These are phyloP conservation scores for Eucalyptus cloeziana DNA, from an alignment of 345 rosid species.

Conservation along the genomic window DNA sequence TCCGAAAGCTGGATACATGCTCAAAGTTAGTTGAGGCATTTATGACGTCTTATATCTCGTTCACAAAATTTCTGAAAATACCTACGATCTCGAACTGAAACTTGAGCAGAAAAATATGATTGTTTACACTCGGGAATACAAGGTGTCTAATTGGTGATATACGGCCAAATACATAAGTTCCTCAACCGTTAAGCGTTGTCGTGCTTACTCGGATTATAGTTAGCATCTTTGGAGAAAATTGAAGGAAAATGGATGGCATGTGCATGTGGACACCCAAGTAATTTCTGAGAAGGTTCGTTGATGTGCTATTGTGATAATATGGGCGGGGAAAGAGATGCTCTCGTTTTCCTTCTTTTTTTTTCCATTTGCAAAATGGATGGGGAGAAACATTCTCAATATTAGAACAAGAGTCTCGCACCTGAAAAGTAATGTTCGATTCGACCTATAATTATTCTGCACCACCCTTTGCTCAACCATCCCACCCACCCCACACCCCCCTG, in stretches of 20 bases:
- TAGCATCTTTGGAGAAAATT: background rate
- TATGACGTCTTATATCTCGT: background rate
- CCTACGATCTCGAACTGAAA: fast-evolving
- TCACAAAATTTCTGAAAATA: background rate
- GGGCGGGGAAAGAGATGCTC: background rate
- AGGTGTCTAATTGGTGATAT: background rate
- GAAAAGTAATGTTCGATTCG: background rate
- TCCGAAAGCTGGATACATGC: fast-evolving
- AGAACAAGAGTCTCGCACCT: background rate
- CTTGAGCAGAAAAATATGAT: background rate
- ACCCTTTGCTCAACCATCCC: background rate
- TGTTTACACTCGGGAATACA: fast-evolving
- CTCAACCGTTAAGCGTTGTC: background rate
- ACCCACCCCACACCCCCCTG: no score
- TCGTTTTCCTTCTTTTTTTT: background rate
- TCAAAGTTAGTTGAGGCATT: background rate
- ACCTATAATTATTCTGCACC: background rate
- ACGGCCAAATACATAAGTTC: background rate
- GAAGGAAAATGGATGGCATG: background rate
- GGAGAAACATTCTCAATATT: background rate
- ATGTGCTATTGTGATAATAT: background rate
- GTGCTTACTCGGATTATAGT: background rate
- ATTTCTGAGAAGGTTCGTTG: background rate
- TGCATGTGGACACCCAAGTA: background rate
- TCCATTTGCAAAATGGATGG: background rate